Evolutionary conservation across 2,329 filamentous ascomycete genomes (phyloP).

Genomic region (Nothomitra cinnamomea): DNA sequence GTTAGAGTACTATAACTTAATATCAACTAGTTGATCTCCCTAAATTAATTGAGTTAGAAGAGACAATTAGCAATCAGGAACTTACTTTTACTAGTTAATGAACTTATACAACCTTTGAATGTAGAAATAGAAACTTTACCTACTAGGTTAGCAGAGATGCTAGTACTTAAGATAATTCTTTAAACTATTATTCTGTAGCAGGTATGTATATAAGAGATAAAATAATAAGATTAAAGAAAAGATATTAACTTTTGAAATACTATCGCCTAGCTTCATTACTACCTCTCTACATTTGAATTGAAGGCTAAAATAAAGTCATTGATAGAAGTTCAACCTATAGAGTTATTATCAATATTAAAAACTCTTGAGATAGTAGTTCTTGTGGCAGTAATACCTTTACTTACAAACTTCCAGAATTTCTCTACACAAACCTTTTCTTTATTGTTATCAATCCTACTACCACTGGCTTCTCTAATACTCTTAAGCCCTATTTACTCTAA

Average conservation of each 20-base stretch:
- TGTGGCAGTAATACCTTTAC: neutral
- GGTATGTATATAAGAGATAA: neutral
- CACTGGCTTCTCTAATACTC: neutral
- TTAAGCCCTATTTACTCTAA: neutral
- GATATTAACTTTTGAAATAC: neutral
- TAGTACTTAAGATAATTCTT: neutral
- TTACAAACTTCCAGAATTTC: neutral
- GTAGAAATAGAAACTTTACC: neutral
- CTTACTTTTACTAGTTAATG: neutral
- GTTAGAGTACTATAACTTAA: neutral
- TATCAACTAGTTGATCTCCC: neutral
- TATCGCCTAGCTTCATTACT: neutral
- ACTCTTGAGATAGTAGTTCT: neutral
- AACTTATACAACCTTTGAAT: neutral
- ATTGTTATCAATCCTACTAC: neutral
- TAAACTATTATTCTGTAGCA: neutral
- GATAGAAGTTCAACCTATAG: neutral
- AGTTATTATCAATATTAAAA: neutral
- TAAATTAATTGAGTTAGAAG: neutral
- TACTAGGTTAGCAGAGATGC: neutral
- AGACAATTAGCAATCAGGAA: neutral
- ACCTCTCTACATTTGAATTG: neutral
- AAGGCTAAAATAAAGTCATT: neutral
- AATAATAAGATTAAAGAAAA: neutral
- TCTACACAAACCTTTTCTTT: neutral